Evolutionary conservation across 495 filamentous ascomycete genomes (phyloP), one percentile per base, ranked within the genome.

Genomic region (Podospora tetraspora): DNA sequence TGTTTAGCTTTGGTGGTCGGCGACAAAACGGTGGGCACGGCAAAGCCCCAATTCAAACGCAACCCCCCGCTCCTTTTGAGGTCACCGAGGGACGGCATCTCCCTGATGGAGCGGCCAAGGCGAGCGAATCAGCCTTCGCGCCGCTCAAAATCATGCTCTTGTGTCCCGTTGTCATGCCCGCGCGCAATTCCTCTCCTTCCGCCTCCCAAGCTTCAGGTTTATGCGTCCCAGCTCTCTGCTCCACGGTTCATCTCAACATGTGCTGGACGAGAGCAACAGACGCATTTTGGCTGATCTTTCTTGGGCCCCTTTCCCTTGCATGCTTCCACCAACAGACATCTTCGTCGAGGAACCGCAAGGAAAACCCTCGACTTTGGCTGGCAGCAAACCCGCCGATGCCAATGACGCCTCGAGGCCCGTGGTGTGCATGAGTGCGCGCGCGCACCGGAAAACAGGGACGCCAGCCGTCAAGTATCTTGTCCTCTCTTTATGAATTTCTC

Each of bases 171-270:
- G 43, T n/a, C 43, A 27, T 12, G 16, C 27, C 16, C 52, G 27
- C 25, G 58, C 64, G 58, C 21, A 66, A 32, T 66, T 66, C 27
- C 58, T 59, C 52, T 29, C n/a, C 9, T 59, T 66, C 43, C 34
- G 57, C 27, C 64, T 56, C 60, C 58, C 43, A 60, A 43, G 43
- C 43, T 52, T 21, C 24, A 60, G 22, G 65, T 66, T 66, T 59
- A 66, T 66, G 65, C 65, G 65, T n/a, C 57, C 27, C 52, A 59
- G 27, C 59, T 52, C 43, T 6, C 8, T 59, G 22, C 57, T 25
- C 57, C 57, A 22, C 57, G 27, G 30, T 66, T 66, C 65, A 66
- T 66, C 65, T 66, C 58, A 29, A 56, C 57, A 66, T 27, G 32
- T 32, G 61, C 58, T 59, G 61, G 43, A 61, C 65, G 61, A 61